Evolutionary conservation across 176 grass and related monocot species (phyloP).

Genomic region (Oryza glaberrima): DNA sequence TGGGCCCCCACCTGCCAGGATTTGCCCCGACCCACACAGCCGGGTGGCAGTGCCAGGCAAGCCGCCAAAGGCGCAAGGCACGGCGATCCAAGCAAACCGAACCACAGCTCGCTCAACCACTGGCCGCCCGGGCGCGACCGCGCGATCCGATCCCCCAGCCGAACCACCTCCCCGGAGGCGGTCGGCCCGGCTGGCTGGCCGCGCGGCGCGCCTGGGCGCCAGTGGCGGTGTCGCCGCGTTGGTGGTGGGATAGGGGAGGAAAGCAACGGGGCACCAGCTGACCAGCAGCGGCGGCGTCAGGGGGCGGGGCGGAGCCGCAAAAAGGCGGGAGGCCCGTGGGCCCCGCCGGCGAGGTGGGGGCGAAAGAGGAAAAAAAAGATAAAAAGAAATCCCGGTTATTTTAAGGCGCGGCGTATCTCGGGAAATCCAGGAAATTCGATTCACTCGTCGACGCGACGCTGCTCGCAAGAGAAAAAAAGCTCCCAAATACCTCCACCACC

Average conservation of each 20-base stretch:
- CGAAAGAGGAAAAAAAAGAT: too few relatives aligned
- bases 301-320: slow-evolving; percentile 5
- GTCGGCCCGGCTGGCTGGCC: neutral
- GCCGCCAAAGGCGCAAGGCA: neutral
- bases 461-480: slow-evolving; percentile 33
- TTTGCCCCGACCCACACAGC: neutral
- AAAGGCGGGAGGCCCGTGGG: neutral
- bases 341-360: neutral
- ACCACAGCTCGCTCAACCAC: slow-evolving; percentile 9
- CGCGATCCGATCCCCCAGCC: neutral
- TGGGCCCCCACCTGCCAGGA: neutral
- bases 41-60: too few relatives aligned
- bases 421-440: slow-evolving; percentile 85
- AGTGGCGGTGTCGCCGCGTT: neutral
- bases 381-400: slow-evolving; percentile 35
- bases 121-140: neutral
- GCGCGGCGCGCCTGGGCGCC: neutral
- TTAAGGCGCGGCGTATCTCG: slow-evolving; percentile 72
- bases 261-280: slow-evolving; percentile 41
- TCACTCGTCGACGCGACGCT: slow-evolving; percentile 40
- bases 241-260: slow-evolving; percentile 40
- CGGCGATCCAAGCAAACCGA: neutral
- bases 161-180: neutral
- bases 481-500: neutral
- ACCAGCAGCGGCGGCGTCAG: neutral